phyloP scores from a whole-genome alignment of 1,284 basidiomycete genomes.

The Cerioporus squamosus region DNA sequence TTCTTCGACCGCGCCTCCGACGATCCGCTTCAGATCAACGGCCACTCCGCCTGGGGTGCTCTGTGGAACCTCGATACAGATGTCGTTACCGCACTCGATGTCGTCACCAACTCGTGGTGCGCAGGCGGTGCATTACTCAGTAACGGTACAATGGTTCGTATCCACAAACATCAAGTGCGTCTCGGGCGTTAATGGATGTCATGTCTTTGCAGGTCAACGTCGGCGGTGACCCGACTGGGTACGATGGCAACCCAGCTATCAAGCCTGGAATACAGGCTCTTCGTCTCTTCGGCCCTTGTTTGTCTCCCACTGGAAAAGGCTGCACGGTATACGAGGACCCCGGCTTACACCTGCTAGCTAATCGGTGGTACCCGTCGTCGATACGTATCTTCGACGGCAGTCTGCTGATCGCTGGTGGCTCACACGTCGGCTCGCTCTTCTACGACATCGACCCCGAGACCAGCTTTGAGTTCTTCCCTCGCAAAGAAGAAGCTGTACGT shows the following conservation, averaged over 20 bases:
- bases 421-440: conserved; percentile 38
- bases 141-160: conserved; percentile 49
- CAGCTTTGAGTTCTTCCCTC: conserved; percentile 56
- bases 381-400: conserved; percentile 45
- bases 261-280: conserved; percentile 34
- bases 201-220: conserved; percentile 39
- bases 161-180: no score
- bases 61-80: conserved; percentile 34
- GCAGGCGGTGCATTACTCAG: conserved; percentile 42
- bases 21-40: conserved; percentile 19
- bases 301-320: conserved; percentile 36
- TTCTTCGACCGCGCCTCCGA: conserved; percentile 49
- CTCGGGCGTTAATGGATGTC: no score
- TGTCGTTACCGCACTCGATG: conserved; percentile 1
- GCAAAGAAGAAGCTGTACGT: conserved; percentile 50
- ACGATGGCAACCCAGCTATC: conserved; percentile 38
- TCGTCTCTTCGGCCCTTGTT: conserved; percentile 42
- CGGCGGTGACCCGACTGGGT: conserved; percentile 46
- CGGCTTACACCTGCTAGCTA: conserved; percentile 34
- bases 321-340: conserved; percentile 45
- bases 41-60: conserved; percentile 1
- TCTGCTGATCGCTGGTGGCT: conserved; percentile 47
- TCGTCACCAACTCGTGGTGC: conserved; percentile 13
- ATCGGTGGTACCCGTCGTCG: conserved; percentile 49
- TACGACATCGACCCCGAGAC: conserved; percentile 48